Conservation (phyloP, 805 yeast species). For the Zygosaccharomyces gambellarensis region DNA sequence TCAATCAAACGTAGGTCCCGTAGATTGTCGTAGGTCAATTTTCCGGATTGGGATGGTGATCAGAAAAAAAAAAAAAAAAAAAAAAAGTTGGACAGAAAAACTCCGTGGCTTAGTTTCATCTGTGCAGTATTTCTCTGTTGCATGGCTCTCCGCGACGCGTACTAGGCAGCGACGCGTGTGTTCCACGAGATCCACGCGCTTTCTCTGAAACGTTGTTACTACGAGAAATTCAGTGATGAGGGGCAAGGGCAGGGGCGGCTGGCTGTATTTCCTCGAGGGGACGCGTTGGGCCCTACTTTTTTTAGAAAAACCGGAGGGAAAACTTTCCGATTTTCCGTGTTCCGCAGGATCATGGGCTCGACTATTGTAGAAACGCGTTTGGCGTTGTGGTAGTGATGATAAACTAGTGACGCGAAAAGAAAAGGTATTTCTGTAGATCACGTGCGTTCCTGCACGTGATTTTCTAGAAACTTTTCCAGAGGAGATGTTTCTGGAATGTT, state of each 20-base stretch:
- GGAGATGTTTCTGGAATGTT: background rate
- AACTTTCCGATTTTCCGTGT: background rate
- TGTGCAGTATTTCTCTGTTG: background rate
- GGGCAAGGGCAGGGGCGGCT: background rate
- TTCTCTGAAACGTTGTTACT: background rate
- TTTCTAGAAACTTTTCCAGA: background rate
- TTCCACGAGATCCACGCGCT: background rate
- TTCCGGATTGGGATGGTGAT: background rate
- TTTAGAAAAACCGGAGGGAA: background rate
- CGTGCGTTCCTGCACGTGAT: background rate
- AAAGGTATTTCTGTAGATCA: background rate
- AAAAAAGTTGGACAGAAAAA: background rate
- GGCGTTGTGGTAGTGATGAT: background rate
- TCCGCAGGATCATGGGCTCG: background rate
- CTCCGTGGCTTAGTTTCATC: background rate
- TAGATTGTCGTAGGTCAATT: conserved; percentile 4
- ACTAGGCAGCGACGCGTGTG: background rate
- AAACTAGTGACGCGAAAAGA: background rate
- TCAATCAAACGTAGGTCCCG: conserved; percentile 1
- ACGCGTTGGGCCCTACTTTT: background rate
- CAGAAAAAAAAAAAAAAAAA: background rate
- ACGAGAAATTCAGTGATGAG: background rate
- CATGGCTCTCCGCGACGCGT: background rate
- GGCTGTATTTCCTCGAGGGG: background rate
- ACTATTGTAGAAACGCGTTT: background rate